Evolutionary conservation across 768 basidiomycete species (phyloP).

Genomic region (Russula foetens): DNA sequence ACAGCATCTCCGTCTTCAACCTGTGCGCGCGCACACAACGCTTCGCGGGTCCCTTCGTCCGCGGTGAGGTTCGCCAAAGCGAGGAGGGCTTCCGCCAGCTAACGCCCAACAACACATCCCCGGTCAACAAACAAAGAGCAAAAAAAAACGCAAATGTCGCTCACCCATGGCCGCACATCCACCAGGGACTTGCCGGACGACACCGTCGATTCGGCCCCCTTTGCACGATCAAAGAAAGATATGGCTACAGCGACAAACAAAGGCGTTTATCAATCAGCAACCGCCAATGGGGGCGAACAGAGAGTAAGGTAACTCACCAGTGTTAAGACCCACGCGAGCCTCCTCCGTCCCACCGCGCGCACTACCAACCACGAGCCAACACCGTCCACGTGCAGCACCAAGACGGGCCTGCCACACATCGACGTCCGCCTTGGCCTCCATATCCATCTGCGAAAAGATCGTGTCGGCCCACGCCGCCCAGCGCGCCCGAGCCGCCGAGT

Average conservation of each 20-base stretch:
- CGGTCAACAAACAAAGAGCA: not conserved
- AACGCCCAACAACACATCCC: not conserved
- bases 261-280: constrained; percentile 20
- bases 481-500: constrained; percentile 37
- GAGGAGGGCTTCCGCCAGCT: constrained; percentile 49
- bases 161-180: constrained; percentile 21
- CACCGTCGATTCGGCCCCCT: constrained; percentile 20
- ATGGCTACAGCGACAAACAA: constrained; percentile 20
- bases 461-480: constrained; percentile 59
- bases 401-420: constrained; percentile 42
- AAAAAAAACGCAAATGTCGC: not conserved
- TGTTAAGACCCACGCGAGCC: constrained; percentile 42
- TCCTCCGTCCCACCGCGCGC: constrained; percentile 48
- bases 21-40: constrained; percentile 44
- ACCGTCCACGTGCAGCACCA: constrained; percentile 41
- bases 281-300: constrained; percentile 11
- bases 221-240: constrained; percentile 29
- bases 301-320: constrained; percentile 33
- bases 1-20: constrained; percentile 37
- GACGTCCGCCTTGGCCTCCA: constrained; percentile 49
- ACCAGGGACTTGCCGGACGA: constrained; percentile 4
- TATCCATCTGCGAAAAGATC: constrained; percentile 55
- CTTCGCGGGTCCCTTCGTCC: constrained; percentile 41
- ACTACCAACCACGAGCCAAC: constrained; percentile 49
- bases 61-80: constrained; percentile 51